Base-by-base conservation (phyloP, 2,329 filamentous ascomycete genomes). In the Monilinia fructigena region DNA sequence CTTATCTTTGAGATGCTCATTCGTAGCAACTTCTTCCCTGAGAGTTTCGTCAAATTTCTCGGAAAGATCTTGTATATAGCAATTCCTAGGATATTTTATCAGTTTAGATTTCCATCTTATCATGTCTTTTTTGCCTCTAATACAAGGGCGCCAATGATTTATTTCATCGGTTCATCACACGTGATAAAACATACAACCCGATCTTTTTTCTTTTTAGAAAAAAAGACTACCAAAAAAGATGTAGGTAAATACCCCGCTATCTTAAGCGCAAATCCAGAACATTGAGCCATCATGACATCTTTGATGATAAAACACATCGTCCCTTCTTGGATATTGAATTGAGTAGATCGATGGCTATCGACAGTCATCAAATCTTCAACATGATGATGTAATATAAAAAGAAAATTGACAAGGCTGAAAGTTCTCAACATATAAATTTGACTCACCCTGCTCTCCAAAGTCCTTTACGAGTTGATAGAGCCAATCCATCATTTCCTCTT, bases 41-140 rank as follows among this genome's bases (percentile, higher is more conserved):
- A 60, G 54, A 28, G 23, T 5, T 12, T 42, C 55, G 7, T 68
- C 61, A 26, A 69, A 28, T 35, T 55, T 58, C 16, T 67, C 56
- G 23, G 70, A 67, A 28, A 71, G 58, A 18, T 54, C 53, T 35
- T 59, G 40, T 28, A 71, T 28, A 71, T 68, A 31, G 66, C 59
- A 20, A 71, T 63, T n/a, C 64, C 68, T 69, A 35, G 7, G 20
- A 26, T 42, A 16, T 12, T 8, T 28, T 38, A 53, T 65, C 28
- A 67, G 48, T 20, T 18, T 12, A 16, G 6, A 16, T 18, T 38
- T 54, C 50, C 35, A 56, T n/a, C 28, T 18, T 4, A 7, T 14
- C 3, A 18, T 40, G 63, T 59, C 40, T 20, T 38, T 26, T 16
- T 40, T 26, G 8, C 14, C 31, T 31, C 8, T 54, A 14, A 42